Conservation (phyloP, 192 early-diverging fungal genomes). For the Coemansia sp. region DNA sequence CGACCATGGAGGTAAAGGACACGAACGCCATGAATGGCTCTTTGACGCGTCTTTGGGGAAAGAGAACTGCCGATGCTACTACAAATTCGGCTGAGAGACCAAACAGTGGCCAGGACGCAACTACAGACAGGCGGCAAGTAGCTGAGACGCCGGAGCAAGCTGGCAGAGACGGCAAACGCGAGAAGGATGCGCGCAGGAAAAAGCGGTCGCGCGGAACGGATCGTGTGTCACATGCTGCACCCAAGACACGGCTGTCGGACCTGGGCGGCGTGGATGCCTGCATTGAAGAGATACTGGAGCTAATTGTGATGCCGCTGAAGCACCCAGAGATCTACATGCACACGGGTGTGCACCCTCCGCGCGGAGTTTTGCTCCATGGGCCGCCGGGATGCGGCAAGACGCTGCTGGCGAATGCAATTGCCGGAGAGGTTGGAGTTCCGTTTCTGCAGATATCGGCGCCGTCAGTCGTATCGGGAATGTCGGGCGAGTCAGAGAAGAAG, state of each 20-base stretch:
- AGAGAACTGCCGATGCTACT: conserved; percentile 2
- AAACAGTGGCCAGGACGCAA: background rate
- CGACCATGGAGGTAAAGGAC: conserved; percentile 41
- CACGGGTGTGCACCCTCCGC: conserved; percentile 90
- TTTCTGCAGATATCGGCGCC: conserved; percentile 94
- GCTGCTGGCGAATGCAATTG: conserved; percentile 92
- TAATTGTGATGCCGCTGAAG: conserved; percentile 89
- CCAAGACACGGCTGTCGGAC: conserved; percentile 66
- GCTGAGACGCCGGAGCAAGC: background rate
- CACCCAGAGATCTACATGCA: conserved; percentile 92
- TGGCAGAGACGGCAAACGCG: background rate
- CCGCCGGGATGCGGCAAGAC: conserved; percentile 98
- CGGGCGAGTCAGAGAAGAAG: conserved; percentile 98
- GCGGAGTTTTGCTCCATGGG: conserved; percentile 93
- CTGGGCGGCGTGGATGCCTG: conserved; percentile 91
- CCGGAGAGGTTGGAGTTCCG: conserved; percentile 87
- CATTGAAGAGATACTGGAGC: conserved; percentile 86
- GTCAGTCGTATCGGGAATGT: conserved; percentile 94
- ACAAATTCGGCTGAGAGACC: background rate
- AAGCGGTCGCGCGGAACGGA: conserved; percentile 12
- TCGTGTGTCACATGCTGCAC: conserved; percentile 28
- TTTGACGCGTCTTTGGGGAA: conserved; percentile 38
- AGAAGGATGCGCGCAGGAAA: conserved; percentile 7
- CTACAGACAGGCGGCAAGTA: conserved; percentile 3
- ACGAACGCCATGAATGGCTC: conserved; percentile 47